Conservation (phyloP, 2,329 filamentous ascomycete genomes). For the Monosporascus sp. region DNA sequence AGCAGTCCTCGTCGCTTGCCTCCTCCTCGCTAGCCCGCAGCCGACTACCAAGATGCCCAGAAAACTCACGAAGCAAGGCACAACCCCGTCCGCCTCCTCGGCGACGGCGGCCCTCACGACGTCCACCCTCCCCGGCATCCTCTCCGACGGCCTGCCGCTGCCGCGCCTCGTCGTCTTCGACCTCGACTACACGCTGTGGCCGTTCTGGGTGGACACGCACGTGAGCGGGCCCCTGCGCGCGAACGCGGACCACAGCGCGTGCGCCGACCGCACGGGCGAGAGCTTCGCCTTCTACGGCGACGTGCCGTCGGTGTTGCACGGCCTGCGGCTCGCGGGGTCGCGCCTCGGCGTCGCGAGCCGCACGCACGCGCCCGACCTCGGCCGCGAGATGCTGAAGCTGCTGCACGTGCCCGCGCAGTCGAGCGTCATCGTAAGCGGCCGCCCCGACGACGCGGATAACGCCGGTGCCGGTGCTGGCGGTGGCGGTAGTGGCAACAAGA, state of each 20-base stretch:
- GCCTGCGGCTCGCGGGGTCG: conserved; percentile 44
- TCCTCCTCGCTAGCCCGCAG: neutral
- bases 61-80: conserved; percentile 23
- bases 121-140: conserved; percentile 32
- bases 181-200: conserved; percentile 98
- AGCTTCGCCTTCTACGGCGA: conserved; percentile 65
- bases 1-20: neutral
- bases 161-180: conserved; percentile 88
- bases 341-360: conserved; percentile 72
- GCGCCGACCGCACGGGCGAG: conserved; percentile 56
- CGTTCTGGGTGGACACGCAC: conserved; percentile 96
- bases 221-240: conserved; percentile 66
- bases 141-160: conserved; percentile 59
- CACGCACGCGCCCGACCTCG: conserved; percentile 74
- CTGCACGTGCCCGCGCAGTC: conserved; percentile 51
- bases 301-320: conserved; percentile 61
- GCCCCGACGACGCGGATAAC: conserved; percentile 14
- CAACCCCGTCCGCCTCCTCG: conserved; percentile 14
- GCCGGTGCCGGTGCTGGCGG: conserved; percentile 2
- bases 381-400: conserved; percentile 71
- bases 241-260: conserved; percentile 34
- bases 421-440: conserved; percentile 13
- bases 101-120: conserved; percentile 12
- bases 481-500: conserved; percentile 13
- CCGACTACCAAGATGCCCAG: conserved; percentile 8